Evolutionary conservation across 768 basidiomycete species (phyloP).

Genomic region (Pulveroboletus sp.): DNA sequence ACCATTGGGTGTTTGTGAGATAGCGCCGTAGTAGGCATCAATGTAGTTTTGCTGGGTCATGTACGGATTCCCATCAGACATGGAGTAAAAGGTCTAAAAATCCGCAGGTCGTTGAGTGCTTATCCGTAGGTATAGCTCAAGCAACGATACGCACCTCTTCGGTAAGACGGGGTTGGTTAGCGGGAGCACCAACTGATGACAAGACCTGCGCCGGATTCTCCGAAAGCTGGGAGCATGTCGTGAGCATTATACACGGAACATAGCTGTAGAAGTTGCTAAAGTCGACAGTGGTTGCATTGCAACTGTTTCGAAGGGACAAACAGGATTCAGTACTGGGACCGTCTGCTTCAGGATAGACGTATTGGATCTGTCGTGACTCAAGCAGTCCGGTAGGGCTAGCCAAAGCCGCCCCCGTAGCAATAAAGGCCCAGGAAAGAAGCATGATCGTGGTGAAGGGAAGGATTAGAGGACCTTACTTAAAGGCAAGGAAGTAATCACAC

Average conservation of each 20-base stretch:
- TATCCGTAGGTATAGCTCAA: not conserved
- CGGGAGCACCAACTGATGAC: constrained; percentile 5
- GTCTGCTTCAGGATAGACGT: constrained; percentile 1
- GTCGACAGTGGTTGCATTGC: constrained; percentile 18
- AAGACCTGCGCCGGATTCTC: constrained; percentile 10
- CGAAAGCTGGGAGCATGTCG: constrained; percentile 4
- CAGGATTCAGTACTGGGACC: constrained; percentile 5
- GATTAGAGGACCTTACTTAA: not conserved
- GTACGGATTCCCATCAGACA: constrained; percentile 17
- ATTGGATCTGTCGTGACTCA: constrained; percentile 12
- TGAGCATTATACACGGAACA: constrained; percentile 20
- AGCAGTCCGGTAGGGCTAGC: constrained; percentile 2
- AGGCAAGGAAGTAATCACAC: not conserved
- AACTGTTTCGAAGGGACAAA: constrained; percentile 16
- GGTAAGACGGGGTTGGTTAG: constrained; percentile 15
- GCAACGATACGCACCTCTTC: constrained; percentile 7
- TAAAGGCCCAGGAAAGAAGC: not conserved
- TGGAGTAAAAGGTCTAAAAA: constrained; percentile 14
- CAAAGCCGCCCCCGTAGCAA: constrained; percentile 4
- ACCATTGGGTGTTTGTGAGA: constrained; percentile 18
- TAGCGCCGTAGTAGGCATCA: constrained; percentile 18
- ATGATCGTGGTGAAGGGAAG: not conserved
- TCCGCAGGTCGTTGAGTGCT: not conserved
- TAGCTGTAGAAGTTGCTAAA: constrained; percentile 18
- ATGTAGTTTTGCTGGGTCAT: constrained; percentile 24